A percentile compares a stretch with the other conserved stretches of the same genome.
phyloP scores from a whole-genome alignment of 768 basidiomycete genomes.

The Pisolithus orientalis region DNA sequence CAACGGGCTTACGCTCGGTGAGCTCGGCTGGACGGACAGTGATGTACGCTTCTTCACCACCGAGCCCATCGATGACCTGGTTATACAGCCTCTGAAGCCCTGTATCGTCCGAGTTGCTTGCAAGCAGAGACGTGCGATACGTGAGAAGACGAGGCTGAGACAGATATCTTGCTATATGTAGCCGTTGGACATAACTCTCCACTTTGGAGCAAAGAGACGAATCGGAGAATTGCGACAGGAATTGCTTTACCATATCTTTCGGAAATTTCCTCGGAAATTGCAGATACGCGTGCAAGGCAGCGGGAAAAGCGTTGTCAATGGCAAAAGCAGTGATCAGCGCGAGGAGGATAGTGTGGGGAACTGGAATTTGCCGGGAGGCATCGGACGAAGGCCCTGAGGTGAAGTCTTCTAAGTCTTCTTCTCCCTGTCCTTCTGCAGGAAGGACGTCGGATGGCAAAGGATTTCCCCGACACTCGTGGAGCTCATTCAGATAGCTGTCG shows the following conservation, averaged over 20 bases:
- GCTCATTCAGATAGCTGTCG: conserved; percentile 26
- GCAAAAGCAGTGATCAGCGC: conserved; percentile 57
- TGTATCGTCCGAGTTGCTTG: conserved; percentile 25
- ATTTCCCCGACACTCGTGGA: conserved; percentile 15
- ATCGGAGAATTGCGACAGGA: conserved; percentile 35
- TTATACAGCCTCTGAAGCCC: conserved; percentile 45
- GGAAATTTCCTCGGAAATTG: conserved; percentile 33
- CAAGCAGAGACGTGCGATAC: conserved; percentile 44
- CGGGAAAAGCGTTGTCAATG: conserved; percentile 49
- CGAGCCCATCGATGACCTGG: conserved; percentile 44
- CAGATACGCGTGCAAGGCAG: conserved; percentile 42
- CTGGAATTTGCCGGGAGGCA: conserved; percentile 6
- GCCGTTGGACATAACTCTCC: conserved; percentile 38
- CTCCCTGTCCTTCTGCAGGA: conserved; percentile 7
- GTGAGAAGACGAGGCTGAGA: conserved; percentile 43
- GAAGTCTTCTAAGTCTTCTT: conserved; percentile 20
- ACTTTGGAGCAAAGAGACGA: conserved; percentile 36
- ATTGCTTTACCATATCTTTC: conserved; percentile 27
- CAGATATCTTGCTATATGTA: conserved; percentile 48
- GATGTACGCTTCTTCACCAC: conserved; percentile 48
- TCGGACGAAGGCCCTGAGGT: conserved; percentile 16
- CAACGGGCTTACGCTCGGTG: conserved; percentile 36
- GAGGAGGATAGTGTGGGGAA: conserved; percentile 38
- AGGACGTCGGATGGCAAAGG: conserved; percentile 10
- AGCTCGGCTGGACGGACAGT: conserved; percentile 35